Conservation (phyloP, 495 filamentous ascomycete species). For the Daldinia vernicosa region DNA sequence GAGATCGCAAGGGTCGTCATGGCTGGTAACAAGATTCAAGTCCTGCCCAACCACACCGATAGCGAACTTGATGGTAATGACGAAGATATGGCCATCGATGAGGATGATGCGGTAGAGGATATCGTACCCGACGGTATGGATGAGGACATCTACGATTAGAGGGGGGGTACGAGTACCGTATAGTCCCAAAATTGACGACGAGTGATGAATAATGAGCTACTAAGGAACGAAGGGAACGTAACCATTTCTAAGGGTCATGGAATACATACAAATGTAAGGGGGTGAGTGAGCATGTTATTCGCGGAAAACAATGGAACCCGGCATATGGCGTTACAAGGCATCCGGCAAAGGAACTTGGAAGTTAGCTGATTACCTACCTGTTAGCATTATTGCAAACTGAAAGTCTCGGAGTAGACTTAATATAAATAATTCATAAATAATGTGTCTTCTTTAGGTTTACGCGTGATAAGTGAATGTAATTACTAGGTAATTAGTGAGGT, state of each 20-base stretch:
- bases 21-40: constrained; percentile 73
- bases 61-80: constrained; percentile 70
- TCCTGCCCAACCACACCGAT: constrained; percentile 81
- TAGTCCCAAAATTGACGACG: not conserved
- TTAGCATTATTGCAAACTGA: not conserved
- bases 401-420: not conserved
- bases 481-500: not conserved
- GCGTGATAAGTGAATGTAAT: not conserved
- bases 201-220: constrained; percentile 17
- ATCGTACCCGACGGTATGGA: constrained; percentile 78
- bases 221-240: not conserved
- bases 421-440: constrained; percentile 1
- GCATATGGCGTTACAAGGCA: not conserved
- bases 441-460: not conserved
- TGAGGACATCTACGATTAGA: constrained; percentile 72
- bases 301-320: not conserved
- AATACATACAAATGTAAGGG: not conserved
- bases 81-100: constrained; percentile 70
- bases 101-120: constrained; percentile 74
- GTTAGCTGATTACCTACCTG: not conserved
- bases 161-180: not conserved
- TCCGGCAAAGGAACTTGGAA: not conserved
- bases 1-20: constrained; percentile 82
- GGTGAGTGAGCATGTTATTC: not conserved
- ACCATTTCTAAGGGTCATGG: not conserved